Conservation (phyloP, 169 alveolate genomes). For the Plasmodium vivax region DNA sequence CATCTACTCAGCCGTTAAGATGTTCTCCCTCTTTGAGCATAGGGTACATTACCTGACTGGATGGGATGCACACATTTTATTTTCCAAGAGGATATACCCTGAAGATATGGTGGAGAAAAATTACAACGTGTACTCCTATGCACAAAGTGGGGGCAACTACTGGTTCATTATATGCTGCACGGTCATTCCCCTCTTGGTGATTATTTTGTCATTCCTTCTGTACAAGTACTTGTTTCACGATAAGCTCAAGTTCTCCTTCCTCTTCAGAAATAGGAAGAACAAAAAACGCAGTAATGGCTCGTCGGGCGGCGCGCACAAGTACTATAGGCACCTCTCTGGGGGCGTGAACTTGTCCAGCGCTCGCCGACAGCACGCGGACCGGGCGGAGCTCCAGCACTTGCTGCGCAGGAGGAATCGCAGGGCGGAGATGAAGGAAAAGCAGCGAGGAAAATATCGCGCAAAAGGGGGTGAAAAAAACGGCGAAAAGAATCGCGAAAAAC, state of each 20-base stretch:
- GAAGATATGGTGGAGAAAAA: conserved; percentile 45
- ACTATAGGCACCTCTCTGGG: not conserved
- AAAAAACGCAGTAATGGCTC: conserved; percentile 7
- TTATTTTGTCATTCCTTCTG: not conserved
- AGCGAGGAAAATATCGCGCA: not conserved
- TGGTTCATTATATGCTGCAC: conserved; percentile 48
- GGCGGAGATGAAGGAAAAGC: not conserved
- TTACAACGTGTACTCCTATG: conserved; percentile 18
- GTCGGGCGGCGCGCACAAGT: not conserved
- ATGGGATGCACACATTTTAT: conserved; percentile 50
- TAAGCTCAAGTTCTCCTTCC: not conserved
- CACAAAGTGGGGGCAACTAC: not conserved
- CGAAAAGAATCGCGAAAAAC: not conserved
- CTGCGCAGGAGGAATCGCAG: not conserved
- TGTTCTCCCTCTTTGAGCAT: conserved; percentile 51
- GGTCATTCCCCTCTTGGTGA: conserved; percentile 21
- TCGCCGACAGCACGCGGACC: not conserved
- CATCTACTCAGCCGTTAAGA: conserved; percentile 34
- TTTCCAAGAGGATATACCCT: conserved; percentile 32
- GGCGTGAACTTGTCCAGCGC: not conserved
- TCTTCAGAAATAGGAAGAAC: not conserved
- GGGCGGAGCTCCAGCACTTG: not conserved
- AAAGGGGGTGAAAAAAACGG: not conserved
- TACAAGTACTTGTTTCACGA: conserved; percentile 4
- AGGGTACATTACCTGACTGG: conserved; percentile 30